phyloP scores from a whole-genome alignment of 345 rosid genomes.

The Heritiera littoralis region DNA sequence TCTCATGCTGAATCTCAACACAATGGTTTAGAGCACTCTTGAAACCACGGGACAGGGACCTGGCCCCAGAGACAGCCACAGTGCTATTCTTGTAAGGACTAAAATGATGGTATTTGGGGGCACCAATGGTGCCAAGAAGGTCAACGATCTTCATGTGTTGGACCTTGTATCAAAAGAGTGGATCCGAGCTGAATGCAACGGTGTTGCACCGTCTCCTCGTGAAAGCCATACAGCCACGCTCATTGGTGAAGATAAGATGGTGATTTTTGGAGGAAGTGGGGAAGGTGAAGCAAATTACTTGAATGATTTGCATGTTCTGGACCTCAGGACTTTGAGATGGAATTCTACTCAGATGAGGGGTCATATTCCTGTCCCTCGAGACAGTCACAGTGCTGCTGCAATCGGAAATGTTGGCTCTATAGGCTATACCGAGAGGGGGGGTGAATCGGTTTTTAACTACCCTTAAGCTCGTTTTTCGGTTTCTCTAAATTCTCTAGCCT shows the following conservation, averaged over 20 bases:
- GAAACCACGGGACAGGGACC: conserved; percentile 65
- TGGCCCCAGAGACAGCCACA: conserved; percentile 81
- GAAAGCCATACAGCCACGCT: conserved; percentile 80
- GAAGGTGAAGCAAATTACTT: conserved; percentile 78
- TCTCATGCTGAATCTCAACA: conserved; percentile 50
- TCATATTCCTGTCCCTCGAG: conserved; percentile 67
- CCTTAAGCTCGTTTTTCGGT: too few species aligned
- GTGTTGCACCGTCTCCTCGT: conserved; percentile 59
- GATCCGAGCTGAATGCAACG: conserved; percentile 47
- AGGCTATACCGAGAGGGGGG: too few species aligned
- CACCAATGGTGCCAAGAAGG: conserved; percentile 69
- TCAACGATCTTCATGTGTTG: conserved; percentile 63
- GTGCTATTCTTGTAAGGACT: conserved; percentile 56
- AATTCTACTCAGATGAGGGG: conserved; percentile 54
- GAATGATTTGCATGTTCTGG: conserved; percentile 67
- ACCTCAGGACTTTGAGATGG: conserved; percentile 67
- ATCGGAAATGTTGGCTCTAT: too few species aligned
- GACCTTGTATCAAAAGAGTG: conserved; percentile 60
- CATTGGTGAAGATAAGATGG: conserved; percentile 43
- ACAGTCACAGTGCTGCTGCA: conserved; percentile 64
- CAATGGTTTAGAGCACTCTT: conserved; percentile 53
- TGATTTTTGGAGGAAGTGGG: conserved; percentile 79
- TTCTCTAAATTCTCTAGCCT: too few species aligned
- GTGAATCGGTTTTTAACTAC: too few species aligned
- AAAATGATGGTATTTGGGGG: conserved; percentile 76